Conservation (phyloP, 805 yeast species). For the Maudiozyma pseudohumilis region DNA sequence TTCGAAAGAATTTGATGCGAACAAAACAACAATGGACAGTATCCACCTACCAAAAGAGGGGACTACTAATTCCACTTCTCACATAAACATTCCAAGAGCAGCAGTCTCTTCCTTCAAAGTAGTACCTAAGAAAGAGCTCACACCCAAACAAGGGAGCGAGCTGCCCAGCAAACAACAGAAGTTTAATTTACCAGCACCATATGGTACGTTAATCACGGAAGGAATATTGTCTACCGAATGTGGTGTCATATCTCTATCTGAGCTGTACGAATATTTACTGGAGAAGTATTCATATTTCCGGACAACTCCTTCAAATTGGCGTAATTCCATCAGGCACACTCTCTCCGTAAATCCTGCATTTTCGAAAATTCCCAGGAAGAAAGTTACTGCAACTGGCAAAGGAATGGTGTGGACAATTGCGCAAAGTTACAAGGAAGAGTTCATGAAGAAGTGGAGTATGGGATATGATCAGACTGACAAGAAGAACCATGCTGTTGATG, state of each 20-base stretch:
- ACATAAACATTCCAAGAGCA: no score
- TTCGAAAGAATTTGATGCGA: no score
- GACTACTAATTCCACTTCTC: no score
- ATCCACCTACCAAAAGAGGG: no score
- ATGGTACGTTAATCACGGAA: conserved; percentile 96
- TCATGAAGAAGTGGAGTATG: conserved; percentile 62
- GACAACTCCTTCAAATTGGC: conserved; percentile 90
- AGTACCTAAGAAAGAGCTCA: no score
- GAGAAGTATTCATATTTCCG: conserved; percentile 81
- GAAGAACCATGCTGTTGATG: conserved; percentile 66
- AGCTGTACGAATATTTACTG: conserved; percentile 84
- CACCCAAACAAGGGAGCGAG: no score
- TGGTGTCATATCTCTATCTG: conserved; percentile 78
- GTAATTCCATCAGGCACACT: conserved; percentile 92
- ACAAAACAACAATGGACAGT: no score
- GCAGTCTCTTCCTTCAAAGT: no score
- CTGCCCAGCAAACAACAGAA: no score
- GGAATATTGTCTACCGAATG: conserved; percentile 82
- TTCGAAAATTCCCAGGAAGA: conserved; percentile 88
- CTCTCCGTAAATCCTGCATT: conserved; percentile 89
- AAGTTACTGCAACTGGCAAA: conserved; percentile 88
- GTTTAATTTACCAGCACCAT: conserved; percentile 90
- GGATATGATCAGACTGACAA: conserved; percentile 57
- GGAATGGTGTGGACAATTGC: conserved; percentile 98
- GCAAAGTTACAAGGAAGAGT: conserved; percentile 73